Base-by-base conservation (phyloP, 768 basidiomycete genomes). In the Rhizopogon rudus region DNA sequence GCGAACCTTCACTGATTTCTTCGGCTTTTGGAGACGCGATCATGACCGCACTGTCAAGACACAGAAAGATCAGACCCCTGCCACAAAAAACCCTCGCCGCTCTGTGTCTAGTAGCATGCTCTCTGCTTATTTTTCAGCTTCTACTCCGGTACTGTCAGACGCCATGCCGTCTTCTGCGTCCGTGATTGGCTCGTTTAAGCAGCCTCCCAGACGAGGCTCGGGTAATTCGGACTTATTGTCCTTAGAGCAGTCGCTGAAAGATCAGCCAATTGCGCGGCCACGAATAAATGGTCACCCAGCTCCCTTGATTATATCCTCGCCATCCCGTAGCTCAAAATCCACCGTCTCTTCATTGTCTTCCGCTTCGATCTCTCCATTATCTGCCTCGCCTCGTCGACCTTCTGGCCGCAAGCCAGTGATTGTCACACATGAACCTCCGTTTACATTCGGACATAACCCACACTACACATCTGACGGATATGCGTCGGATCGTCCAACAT, bases 21-120 rank as follows among this genome's bases (percentile, higher is more conserved):
- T 93, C 63, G 86, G 81, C 13, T 78, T 80, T 59, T 92, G 91
- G 91, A 75, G 84, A 57, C 72, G 84, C 40, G 91, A 93, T 66
- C 68, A 80, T 56, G 88, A 91, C 52, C 71, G 81, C 17, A 75
- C 75, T 28, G 74, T 75, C 57, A 83, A 79, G 63, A 42, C n/a
- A 54, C 66, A 51, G 54, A 65, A 61, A 57, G 60, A 55, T 44
- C 44, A 45, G 45, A 48, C 57, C n/a, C 28, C 59, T 40, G 63
- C 60, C 17, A 22, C 63, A 25, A 60, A 59, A 43, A 66, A 63
- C 48, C 61, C 71, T 17, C 75, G 77, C 57, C 65, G 64, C 16
- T 84, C 84, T 0, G 59, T 83, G 28, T 73, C 79, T 4, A 76
- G 74, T 64, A 86, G 79, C 65, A 71, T 81, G 33, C 79, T 83